Percentiles rank a stretch among this genome's conserved stretches.
These are phyloP conservation scores for Trametes elegans DNA, from an alignment of 768 basidiomycete genomes.

Conservation along the genomic window DNA sequence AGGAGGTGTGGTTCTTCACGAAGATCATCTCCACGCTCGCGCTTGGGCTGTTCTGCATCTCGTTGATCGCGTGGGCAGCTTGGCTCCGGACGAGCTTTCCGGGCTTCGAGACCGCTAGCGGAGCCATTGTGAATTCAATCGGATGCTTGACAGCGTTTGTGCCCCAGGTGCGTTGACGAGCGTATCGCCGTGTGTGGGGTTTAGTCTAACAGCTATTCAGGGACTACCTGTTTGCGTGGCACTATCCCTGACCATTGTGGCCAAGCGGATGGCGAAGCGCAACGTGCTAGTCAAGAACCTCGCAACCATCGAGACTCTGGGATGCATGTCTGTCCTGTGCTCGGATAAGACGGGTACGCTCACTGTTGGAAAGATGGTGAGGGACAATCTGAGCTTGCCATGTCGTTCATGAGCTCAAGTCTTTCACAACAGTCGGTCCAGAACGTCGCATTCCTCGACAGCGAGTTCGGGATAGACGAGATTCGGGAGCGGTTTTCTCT, in stretches of 20 bases:
- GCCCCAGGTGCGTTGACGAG: constrained; percentile 43
- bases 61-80: constrained; percentile 34
- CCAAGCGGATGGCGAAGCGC: constrained; percentile 45
- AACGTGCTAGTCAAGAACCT: constrained; percentile 55
- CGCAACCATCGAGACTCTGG: constrained; percentile 65
- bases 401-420: background rate
- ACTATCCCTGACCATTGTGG: constrained; percentile 45
- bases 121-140: constrained; percentile 54
- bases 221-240: constrained; percentile 49
- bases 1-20: constrained; percentile 50
- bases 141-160: constrained; percentile 51
- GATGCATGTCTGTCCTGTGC: constrained; percentile 53
- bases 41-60: constrained; percentile 38
- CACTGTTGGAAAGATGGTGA: constrained; percentile 50
- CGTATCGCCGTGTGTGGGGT: constrained; percentile 15
- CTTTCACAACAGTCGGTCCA: constrained; percentile 35
- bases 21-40: constrained; percentile 47
- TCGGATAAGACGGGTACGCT: constrained; percentile 64
- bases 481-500: constrained; percentile 19
- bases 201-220: constrained; percentile 5
- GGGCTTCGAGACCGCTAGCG: constrained; percentile 47
- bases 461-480: constrained; percentile 23
- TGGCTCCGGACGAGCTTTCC: constrained; percentile 44
- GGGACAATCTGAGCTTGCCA: background rate
- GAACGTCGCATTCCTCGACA: constrained; percentile 38